Evolutionary conservation across 176 grass and related monocot species (phyloP).

Genomic region (Musa acuminata): DNA sequence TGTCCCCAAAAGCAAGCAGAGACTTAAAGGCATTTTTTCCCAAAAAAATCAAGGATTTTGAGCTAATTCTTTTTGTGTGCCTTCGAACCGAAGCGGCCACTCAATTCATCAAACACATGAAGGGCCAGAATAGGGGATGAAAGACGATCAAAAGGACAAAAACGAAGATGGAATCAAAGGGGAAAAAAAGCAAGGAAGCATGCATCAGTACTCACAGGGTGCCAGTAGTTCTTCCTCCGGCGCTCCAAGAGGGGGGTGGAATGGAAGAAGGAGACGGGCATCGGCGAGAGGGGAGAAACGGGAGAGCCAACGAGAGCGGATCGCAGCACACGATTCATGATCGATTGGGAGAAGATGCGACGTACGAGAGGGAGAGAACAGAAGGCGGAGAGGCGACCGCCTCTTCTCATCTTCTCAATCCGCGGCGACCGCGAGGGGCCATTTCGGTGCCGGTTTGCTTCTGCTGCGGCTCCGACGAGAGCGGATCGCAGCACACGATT

Average conservation of each 20-base stretch:
- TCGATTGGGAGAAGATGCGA: not conserved
- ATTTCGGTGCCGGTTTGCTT: not conserved
- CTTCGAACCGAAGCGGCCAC: not conserved
- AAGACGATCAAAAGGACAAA: not conserved
- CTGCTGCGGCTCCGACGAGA: not conserved
- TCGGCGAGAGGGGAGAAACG: conserved; percentile 22
- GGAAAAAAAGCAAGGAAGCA: not conserved
- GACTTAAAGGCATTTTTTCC: not conserved
- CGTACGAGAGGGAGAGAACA: not conserved
- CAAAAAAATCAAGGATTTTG: not conserved
- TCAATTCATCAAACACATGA: conserved; percentile 23
- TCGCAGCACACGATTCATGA: not conserved
- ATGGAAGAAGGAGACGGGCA: conserved; percentile 44
- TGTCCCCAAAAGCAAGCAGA: not conserved
- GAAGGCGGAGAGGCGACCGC: not conserved
- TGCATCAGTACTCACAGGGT: conserved; percentile 32
- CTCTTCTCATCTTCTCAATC: not conserved
- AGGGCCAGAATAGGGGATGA: not conserved
- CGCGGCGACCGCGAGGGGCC: not conserved
- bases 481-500: not conserved
- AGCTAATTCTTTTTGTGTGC: not conserved
- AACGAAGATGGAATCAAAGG: not conserved
- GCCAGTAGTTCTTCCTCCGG: conserved; percentile 60
- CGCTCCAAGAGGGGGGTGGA: conserved; percentile 59
- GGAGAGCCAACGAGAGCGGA: not conserved